Base-by-base conservation (phyloP, 2,329 filamentous ascomycete genomes). In the Calonectria ilicicola region DNA sequence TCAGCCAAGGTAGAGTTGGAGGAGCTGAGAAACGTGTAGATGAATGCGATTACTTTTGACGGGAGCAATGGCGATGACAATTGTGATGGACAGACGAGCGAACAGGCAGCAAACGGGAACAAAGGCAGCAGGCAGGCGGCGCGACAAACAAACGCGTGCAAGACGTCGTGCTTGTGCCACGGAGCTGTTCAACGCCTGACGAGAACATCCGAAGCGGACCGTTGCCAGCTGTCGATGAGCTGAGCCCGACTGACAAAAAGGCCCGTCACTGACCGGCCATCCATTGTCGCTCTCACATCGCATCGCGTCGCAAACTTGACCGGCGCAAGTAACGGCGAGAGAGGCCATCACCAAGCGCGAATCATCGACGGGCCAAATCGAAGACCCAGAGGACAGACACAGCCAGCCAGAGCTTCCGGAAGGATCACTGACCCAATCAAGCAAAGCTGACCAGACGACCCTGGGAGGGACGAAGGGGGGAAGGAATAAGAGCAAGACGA, bases 311-410 rank as follows among this genome's bases (percentile, higher is more conserved):
- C 44, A 53, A 51, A 42, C 49, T 71, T 66, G 40, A 47, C 67
- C 67, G 66, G 75, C 65, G 75, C 65, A 72, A 68, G 53, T 40
- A 72, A 75, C 62, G 69, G 44, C 73, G 69, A 67, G 67, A 67
- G 67, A 67, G 35, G 53, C 72, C 74, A 64, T 72, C 70, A 47
- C 47, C 69, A 40, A 69, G 65, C 72, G 69, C 66, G 68, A 74
- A 69, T 72, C 70, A 73, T 65, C 73, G 47, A 66, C 74, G 70
- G 67, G 67, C 67, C 46, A 67, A 65, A 44, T 53, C 42, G 40
- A 19, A 47, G 53, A 66, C 27, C 60, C 44, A 65, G 58, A 32
- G 27, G 44, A n/a, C 47, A 62, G 17, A 32, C 17, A 38, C 38
- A 49, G 62, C 40, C 62, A 47, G 42, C 38, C 15, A 42, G 29